Evolutionary conservation across 257 asterid species (phyloP).

Genomic region (Salvia miltiorrhiza): DNA sequence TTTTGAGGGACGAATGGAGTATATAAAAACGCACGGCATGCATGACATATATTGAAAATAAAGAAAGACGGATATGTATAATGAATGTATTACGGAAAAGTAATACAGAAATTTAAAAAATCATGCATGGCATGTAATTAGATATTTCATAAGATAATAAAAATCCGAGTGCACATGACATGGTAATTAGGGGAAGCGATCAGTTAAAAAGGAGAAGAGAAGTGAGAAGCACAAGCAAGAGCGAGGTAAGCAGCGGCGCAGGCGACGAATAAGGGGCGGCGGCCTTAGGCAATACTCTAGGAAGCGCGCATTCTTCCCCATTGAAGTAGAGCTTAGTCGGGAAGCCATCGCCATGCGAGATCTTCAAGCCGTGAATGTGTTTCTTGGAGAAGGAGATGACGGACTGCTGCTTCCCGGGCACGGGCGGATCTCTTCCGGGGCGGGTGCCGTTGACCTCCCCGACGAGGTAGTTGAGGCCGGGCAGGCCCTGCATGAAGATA

Average conservation of each 20-base stretch:
- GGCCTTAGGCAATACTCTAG: slow-evolving; percentile 42
- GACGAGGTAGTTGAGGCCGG: slow-evolving; percentile 69
- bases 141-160: too few species aligned
- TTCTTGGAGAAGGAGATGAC: slow-evolving; percentile 76
- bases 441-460: slow-evolving; percentile 78
- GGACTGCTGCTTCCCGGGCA: slow-evolving; percentile 93
- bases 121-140: too few species aligned
- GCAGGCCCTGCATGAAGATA: slow-evolving; percentile 83
- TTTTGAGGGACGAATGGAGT: too few species aligned
- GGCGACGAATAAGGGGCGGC: slow-evolving; percentile 25
- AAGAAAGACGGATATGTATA: too few species aligned
- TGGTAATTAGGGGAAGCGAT: too few species aligned
- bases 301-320: slow-evolving; percentile 89
- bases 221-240: slow-evolving; percentile 36
- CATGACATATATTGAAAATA: too few species aligned
- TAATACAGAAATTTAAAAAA: too few species aligned
- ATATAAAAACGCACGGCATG: too few species aligned
- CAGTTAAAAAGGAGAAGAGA: slow-evolving; percentile 19
- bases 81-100: too few species aligned
- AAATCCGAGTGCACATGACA: too few species aligned
- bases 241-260: slow-evolving; percentile 25
- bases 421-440: slow-evolving; percentile 55
- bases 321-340: slow-evolving; percentile 78
- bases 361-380: slow-evolving; percentile 23
- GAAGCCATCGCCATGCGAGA: slow-evolving; percentile 71